These are phyloP conservation scores for Entonaema liquescens DNA, from an alignment of 495 filamentous ascomycete species.

Conservation along the genomic window DNA sequence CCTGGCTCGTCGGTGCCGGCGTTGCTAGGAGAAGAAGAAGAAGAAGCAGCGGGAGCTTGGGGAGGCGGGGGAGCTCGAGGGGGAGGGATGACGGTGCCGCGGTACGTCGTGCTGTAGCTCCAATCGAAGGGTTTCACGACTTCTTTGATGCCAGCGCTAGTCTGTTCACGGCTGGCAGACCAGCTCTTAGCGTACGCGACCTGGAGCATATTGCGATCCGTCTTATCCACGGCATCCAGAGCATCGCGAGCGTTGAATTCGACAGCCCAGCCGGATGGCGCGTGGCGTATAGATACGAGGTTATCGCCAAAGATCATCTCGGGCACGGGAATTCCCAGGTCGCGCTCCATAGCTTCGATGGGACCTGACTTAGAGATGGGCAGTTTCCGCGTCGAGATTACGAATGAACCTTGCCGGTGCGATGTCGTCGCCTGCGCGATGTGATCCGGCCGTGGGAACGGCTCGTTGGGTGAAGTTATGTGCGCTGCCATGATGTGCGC, in stretches of 20 bases:
- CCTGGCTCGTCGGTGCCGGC: not conserved
- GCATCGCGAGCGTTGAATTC: conserved; percentile 86
- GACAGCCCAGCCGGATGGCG: conserved; percentile 73
- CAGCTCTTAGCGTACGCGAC: conserved; percentile 93
- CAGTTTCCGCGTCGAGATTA: conserved; percentile 79
- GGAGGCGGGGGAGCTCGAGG: not conserved
- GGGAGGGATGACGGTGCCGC: conserved; percentile 63
- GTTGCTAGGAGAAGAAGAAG: no score
- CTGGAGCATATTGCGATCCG: conserved; percentile 83
- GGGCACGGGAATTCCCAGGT: conserved; percentile 83
- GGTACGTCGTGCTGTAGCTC: conserved; percentile 91
- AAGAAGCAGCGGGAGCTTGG: no score
- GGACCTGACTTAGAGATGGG: conserved; percentile 91
- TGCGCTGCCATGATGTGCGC: conserved; percentile 35
- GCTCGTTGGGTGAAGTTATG: conserved; percentile 51
- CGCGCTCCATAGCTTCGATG: conserved; percentile 83
- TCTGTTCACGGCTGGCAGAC: conserved; percentile 84
- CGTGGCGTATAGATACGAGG: conserved; percentile 74
- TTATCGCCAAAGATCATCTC: conserved; percentile 99
- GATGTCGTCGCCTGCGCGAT: conserved; percentile 52
- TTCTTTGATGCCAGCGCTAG: conserved; percentile 88
- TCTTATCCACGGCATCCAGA: conserved; percentile 91
- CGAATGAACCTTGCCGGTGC: conserved; percentile 69
- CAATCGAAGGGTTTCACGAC: conserved; percentile 97
- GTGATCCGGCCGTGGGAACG: conserved; percentile 48